These are phyloP conservation scores for Dendrocalamus sinicus DNA, from an alignment of 176 grass and related monocot genomes.

Conservation along the genomic window DNA sequence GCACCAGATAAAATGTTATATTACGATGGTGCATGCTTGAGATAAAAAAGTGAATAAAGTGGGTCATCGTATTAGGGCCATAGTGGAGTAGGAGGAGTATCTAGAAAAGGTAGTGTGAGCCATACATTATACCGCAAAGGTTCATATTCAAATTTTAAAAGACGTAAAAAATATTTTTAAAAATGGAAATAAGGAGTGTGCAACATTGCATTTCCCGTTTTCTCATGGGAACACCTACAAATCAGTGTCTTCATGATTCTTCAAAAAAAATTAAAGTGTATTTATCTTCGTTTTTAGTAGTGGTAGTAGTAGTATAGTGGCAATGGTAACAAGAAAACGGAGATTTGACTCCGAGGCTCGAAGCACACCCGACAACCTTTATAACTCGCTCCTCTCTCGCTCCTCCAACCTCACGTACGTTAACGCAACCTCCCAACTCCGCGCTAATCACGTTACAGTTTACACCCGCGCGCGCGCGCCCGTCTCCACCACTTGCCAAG, in stretches of 20 bases:
- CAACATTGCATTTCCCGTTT: neutral
- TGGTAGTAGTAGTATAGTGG: neutral
- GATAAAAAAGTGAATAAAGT: neutral
- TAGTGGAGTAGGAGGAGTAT: neutral
- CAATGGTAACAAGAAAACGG: neutral
- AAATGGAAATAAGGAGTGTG: neutral
- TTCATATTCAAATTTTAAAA: neutral
- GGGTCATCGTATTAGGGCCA: neutral
- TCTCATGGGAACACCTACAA: conserved; percentile 1
- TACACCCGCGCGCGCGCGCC: neutral
- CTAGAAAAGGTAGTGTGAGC: neutral
- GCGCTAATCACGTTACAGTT: neutral
- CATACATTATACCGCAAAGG: neutral
- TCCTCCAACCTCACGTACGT: conserved; percentile 37
- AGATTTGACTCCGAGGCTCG: conserved; percentile 12
- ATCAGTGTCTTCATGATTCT: neutral
- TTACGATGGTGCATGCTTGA: neutral
- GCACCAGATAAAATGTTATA: no score
- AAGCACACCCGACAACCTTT: conserved; percentile 28
- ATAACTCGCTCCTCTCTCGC: conserved; percentile 28
- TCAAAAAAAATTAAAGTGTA: neutral
- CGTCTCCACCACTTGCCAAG: neutral
- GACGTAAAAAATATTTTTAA: neutral
- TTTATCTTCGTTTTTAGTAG: neutral
- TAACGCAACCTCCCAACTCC: neutral